Base-by-base conservation (phyloP, 768 basidiomycete species). In the Hortiboletus campestris region DNA sequence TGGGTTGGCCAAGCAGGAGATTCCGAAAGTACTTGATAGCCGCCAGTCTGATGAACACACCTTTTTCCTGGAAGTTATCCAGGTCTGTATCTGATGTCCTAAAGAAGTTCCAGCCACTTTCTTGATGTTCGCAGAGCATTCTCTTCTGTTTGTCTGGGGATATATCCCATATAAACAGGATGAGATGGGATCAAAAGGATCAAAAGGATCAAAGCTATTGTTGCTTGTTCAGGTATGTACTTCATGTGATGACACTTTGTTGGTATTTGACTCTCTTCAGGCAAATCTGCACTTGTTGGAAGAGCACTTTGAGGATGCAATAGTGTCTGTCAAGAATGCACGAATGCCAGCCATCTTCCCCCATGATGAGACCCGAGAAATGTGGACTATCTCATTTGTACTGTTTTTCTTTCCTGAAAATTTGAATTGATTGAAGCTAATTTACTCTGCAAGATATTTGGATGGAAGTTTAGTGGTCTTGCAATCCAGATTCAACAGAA, bases 391-490 rank as follows among this genome's bases (percentile, higher is more conserved):
- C 2, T 34, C 53, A 46, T 63, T 63, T 38, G 61, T 63, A 54
- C 43, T 34, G 35, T 49, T 11, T 29, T 57, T 25, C 9, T 20
- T 14, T 12, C 2, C 20, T 5, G 4, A 14, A 34, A 7, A 4
- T 32, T 19, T 6, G 6, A 1, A 13, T 19, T 22, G 22, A 43
- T 6, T 5, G n/a, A 20, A 14, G 16, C 48, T 62, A 20, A 63
- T 29, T 14, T 32, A 6, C 0, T 11, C 11, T 28, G 4, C n/a
- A 51, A 63, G 62, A 48, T 63, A 12, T 63, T 63, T 32, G 62
- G 62, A 20, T 63, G 62, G 62, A 63, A 63, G 11, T 63, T 63
- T n/a, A 63, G 48, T 48, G 61, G 57, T 14, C 54, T 63, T 16
- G 48, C 45, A 3, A 46, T 63, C 39, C 51, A 56, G 38, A 56